phyloP scores from a whole-genome alignment of 768 basidiomycete genomes.

The Suillus bovinus region DNA sequence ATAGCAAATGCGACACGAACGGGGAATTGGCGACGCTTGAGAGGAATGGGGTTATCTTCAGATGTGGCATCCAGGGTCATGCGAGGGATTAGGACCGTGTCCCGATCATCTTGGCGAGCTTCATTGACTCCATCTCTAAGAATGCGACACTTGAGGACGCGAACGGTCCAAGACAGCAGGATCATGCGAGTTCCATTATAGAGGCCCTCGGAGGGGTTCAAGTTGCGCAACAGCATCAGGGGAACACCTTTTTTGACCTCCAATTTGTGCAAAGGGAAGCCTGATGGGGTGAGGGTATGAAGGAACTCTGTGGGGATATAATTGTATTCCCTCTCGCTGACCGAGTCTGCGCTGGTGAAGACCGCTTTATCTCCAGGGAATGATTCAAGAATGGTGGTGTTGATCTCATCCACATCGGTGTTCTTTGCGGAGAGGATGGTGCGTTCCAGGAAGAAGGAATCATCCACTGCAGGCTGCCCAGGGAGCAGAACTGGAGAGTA shows the following conservation, averaged over 20 bases:
- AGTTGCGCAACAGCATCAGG: constrained; percentile 46
- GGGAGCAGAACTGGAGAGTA: constrained; percentile 25
- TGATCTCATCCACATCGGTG: constrained; percentile 34
- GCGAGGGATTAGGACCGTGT: constrained; percentile 32
- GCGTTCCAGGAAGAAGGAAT: constrained; percentile 29
- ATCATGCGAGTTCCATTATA: constrained; percentile 39
- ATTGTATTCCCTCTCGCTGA: constrained; percentile 25
- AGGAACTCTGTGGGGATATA: constrained; percentile 40
- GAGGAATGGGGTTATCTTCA: constrained; percentile 23
- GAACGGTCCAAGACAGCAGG: constrained; percentile 17
- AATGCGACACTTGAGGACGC: constrained; percentile 28
- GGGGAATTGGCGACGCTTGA: constrained; percentile 31
- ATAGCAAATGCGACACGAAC: constrained; percentile 12
- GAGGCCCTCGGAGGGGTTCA: constrained; percentile 36
- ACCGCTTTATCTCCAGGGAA: constrained; percentile 24
- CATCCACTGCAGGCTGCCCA: constrained; percentile 15
- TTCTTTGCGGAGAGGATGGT: constrained; percentile 34
- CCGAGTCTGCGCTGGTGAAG: constrained; percentile 31
- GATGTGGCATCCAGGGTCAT: constrained; percentile 24
- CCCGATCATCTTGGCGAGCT: constrained; percentile 14
- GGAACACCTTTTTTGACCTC: constrained; percentile 34
- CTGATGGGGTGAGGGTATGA: constrained; percentile 34
- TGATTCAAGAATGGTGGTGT: constrained; percentile 24
- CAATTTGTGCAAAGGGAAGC: constrained; percentile 41
- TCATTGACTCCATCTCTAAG: constrained; percentile 23